phyloP scores from a whole-genome alignment of 2,329 filamentous ascomycete species.

The Trichoderma guizhouense region DNA sequence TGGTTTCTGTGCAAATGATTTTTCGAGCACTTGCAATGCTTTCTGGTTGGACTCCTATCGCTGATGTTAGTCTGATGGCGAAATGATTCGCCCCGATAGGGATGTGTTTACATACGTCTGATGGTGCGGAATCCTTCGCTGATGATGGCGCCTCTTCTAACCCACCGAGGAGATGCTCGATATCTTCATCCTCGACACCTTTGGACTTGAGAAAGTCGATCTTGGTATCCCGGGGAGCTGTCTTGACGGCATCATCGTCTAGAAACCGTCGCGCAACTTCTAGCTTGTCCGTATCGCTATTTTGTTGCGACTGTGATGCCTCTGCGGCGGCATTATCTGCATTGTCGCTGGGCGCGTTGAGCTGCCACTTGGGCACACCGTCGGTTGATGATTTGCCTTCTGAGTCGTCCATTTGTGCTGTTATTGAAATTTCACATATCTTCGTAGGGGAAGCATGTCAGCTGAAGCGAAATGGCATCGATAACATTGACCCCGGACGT shows the following conservation, averaged over 20 bases:
- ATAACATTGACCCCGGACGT: background rate
- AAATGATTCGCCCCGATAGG: background rate
- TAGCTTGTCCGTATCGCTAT: slow-evolving; percentile 29
- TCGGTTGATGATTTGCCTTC: slow-evolving; percentile 27
- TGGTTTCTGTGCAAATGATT: slow-evolving; percentile 10
- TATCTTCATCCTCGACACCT: slow-evolving; percentile 64
- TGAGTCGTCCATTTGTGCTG: slow-evolving; percentile 32
- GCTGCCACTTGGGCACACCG: slow-evolving; percentile 35
- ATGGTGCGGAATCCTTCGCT: background rate
- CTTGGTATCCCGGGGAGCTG: slow-evolving; percentile 69
- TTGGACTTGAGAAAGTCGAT: slow-evolving; percentile 74
- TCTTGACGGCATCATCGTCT: slow-evolving; percentile 66
- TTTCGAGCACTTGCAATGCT: background rate
- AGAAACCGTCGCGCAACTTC: slow-evolving; percentile 75
- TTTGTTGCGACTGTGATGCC: slow-evolving; percentile 22
- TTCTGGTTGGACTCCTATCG: slow-evolving; percentile 5
- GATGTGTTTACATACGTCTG: slow-evolving; percentile 1
- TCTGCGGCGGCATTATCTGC: slow-evolving; percentile 11
- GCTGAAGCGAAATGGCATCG: slow-evolving; percentile 2
- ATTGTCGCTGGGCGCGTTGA: slow-evolving; percentile 19
- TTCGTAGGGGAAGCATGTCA: background rate
- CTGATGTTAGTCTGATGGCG: background rate
- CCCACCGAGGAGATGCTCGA: slow-evolving; percentile 59
- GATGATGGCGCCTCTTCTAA: background rate
- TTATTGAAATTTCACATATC: background rate